Percentiles rank a stretch among this genome's conserved stretches.
Evolutionary conservation across 805 yeast species (phyloP).

Genomic region (Saccharomyces mikatae): DNA sequence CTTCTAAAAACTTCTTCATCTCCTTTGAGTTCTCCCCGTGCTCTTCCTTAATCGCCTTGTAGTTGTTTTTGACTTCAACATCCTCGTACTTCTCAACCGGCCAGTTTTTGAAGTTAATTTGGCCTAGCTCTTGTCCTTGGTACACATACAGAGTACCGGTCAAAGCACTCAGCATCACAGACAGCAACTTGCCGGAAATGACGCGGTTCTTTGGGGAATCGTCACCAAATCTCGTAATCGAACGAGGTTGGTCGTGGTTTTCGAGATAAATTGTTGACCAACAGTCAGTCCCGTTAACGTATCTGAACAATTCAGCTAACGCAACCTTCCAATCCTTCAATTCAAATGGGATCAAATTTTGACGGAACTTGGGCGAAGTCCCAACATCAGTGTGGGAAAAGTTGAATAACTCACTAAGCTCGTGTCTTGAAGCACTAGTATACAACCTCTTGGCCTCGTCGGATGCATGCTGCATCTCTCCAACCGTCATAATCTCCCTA

Average conservation of each 20-base stretch:
- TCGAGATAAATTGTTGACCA: conserved; percentile 51
- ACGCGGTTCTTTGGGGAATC: conserved; percentile 31
- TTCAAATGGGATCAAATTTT: conserved; percentile 28
- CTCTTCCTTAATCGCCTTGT: conserved; percentile 27
- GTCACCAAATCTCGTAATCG: conserved; percentile 45
- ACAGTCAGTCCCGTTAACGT: conserved; percentile 43
- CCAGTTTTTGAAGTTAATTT: conserved; percentile 43
- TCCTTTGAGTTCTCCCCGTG: conserved; percentile 22
- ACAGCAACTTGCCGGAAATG: conserved; percentile 41
- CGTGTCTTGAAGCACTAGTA: conserved; percentile 33
- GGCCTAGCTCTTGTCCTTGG: conserved; percentile 57
- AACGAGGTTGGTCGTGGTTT: conserved; percentile 53
- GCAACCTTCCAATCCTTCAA: conserved; percentile 38
- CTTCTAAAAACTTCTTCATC: conserved; percentile 28
- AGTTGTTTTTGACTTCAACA: conserved; percentile 39
- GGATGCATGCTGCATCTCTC: conserved; percentile 42
- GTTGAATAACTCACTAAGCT: conserved; percentile 37
- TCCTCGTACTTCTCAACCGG: conserved; percentile 43
- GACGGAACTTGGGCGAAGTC: conserved; percentile 31
- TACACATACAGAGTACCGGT: conserved; percentile 50
- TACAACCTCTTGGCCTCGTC: conserved; percentile 38
- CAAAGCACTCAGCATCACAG: conserved; percentile 38
- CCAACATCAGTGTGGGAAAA: conserved; percentile 34
- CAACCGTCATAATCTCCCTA: conserved; percentile 50
- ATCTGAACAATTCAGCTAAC: conserved; percentile 29